A percentile compares a stretch with the other conserved stretches of the same genome.
Evolutionary conservation across 2,329 filamentous ascomycete genomes (phyloP).

Genomic region (Chaetomiaceae sp.): DNA sequence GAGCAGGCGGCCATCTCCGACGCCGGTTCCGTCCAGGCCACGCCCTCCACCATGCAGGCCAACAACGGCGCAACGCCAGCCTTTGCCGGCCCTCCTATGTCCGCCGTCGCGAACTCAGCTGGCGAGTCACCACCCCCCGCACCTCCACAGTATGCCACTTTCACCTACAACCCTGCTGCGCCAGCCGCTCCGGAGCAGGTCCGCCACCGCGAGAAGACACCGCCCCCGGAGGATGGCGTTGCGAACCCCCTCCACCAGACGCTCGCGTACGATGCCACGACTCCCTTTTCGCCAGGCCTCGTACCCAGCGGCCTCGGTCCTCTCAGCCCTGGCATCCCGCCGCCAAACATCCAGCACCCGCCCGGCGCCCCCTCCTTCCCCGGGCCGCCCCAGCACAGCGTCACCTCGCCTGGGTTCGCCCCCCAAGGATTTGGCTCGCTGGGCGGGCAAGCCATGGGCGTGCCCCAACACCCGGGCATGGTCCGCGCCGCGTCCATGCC

Average conservation of each 20-base stretch:
- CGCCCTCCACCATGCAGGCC: constrained; percentile 11
- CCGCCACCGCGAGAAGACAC: constrained; percentile 70
- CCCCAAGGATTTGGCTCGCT: constrained; percentile 38
- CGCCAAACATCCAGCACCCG: constrained; percentile 32
- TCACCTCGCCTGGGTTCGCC: constrained; percentile 35
- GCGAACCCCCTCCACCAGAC: constrained; percentile 53
- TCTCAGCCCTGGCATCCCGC: constrained; percentile 34
- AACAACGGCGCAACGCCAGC: constrained; percentile 25
- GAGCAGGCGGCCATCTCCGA: constrained; percentile 65
- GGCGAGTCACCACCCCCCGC: constrained; percentile 27
- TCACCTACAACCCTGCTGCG: constrained; percentile 74
- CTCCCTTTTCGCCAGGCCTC: constrained; percentile 47
- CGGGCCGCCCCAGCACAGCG: constrained; percentile 33
- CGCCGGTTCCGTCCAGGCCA: constrained; percentile 39
- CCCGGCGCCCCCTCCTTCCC: constrained; percentile 36
- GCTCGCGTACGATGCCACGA: constrained; percentile 49
- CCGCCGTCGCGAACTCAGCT: constrained; percentile 26
- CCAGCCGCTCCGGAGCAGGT: constrained; percentile 68
- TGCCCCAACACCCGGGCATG: constrained; percentile 37
- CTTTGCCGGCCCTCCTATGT: constrained; percentile 38
- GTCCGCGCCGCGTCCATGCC: constrained; percentile 47
- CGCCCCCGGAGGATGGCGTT: constrained; percentile 63
- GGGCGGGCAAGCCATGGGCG: constrained; percentile 12
- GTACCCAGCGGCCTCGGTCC: constrained; percentile 42
- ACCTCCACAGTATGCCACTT: constrained; percentile 49